phyloP scores from a whole-genome alignment of 345 rosid genomes.

The Salix brachista region DNA sequence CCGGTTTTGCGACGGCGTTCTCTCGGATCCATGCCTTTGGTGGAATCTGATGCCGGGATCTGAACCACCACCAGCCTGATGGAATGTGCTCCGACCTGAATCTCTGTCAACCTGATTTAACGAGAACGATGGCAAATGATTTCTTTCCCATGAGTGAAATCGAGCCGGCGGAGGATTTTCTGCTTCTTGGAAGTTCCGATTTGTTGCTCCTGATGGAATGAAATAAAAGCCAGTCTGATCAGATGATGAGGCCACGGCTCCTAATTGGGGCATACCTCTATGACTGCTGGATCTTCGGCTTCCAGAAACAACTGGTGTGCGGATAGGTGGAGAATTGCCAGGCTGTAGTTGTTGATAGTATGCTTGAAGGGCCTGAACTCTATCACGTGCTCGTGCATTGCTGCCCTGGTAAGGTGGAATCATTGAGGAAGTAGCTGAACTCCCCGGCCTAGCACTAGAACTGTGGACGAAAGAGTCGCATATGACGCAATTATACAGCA shows the following conservation, averaged over 20 bases:
- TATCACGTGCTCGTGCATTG: constrained; percentile 74
- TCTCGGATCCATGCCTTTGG: constrained; percentile 71
- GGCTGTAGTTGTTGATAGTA: constrained; percentile 80
- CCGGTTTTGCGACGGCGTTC: constrained; percentile 57
- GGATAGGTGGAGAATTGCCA: constrained; percentile 43
- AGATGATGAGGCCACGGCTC: constrained; percentile 54
- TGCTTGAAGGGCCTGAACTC: constrained; percentile 92
- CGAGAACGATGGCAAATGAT: constrained; percentile 51
- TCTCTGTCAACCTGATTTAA: constrained; percentile 65
- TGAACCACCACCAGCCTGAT: constrained; percentile 45
- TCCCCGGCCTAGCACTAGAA: constrained; percentile 63
- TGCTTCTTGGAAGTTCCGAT: constrained; percentile 48
- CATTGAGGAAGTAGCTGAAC: constrained; percentile 59
- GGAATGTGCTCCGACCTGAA: constrained; percentile 53
- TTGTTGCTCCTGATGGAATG: constrained; percentile 48
- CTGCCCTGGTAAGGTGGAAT: constrained; percentile 86
- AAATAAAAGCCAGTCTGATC: constrained; percentile 73
- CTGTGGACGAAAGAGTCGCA: constrained; percentile 30
- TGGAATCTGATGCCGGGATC: constrained; percentile 51
- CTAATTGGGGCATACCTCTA: constrained; percentile 55
- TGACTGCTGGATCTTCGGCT: constrained; percentile 48
- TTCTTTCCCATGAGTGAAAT: constrained; percentile 24
- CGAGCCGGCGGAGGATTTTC: constrained; percentile 12
- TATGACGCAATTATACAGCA: neutral
- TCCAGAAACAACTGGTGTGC: constrained; percentile 48